Evolutionary conservation across 208 protist genomes (phyloP), one percentile per base, ranked within the genome.

Genomic region (Herpetomonas samuelpessoai): DNA sequence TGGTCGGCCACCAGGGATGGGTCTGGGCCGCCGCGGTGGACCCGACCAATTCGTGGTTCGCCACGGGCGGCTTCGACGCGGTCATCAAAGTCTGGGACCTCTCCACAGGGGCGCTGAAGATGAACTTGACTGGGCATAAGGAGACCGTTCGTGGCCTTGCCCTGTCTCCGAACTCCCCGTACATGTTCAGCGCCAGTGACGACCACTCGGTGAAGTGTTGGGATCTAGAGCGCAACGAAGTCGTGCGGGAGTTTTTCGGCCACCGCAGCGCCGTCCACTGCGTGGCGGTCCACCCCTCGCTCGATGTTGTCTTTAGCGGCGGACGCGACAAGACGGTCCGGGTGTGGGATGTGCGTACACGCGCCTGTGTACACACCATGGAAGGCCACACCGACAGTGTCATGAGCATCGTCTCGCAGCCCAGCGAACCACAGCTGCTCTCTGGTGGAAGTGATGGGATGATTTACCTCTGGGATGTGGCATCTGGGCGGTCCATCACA

Each of bases 1-100:
- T 97, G 12, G 71, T 91, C 2, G 92, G 86, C 0, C 93, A 97
- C 69, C 80, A 88, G 21, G 98, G 98, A 0, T 99, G 98, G 97
- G 98, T 99, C 0, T 92, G 94, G 63, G 68, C 78, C 4, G 67
- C 99, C 6, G 86, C 93, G 2, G 97, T 99, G 6, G 98, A 99
- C 59, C 87, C 91, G 3, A 85, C 65, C n/a, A 99, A 99, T 81
- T 86, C 99, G 71, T 99, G 98, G 98, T 99, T 99, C 74, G 93
- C 83, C 29, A 99, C 98, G 0, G 98, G 98, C 41, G 91, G 96
- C 26, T 93, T 88, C n/a, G 99, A 99, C 70, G 79, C 93, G 19
- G 98, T 98, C 1, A 98, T 99, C 59, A 99, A 99, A 67, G 80
- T 99, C 3, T 99, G 98, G 98, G 97, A 99, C 69, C 68, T 99